Conservation (phyloP, 108 stramenopile genomes). For the Fragilariopsis cylindrus region DNA sequence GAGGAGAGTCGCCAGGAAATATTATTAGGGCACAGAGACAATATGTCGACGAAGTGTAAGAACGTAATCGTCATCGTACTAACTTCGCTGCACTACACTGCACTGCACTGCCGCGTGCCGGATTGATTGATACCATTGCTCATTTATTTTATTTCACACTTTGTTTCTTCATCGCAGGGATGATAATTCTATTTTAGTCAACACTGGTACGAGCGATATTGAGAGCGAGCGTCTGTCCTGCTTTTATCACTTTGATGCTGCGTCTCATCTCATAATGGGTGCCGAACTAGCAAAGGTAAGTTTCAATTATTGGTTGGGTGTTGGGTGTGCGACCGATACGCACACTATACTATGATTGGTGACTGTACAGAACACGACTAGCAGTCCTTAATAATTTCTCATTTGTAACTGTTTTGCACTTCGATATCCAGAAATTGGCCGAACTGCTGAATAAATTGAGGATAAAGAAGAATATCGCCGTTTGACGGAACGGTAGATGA, state of each 20-base stretch:
- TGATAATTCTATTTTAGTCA: neutral
- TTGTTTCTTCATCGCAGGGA: neutral
- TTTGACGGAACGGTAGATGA: no score
- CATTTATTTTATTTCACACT: no score
- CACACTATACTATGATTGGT: no score
- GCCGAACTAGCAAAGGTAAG: neutral
- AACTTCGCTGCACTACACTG: neutral
- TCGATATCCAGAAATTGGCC: no score
- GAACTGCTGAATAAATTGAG: no score
- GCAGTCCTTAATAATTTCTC: no score
- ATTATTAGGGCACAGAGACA: neutral
- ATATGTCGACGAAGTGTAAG: slow-evolving; percentile 1
- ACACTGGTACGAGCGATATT: slow-evolving; percentile 3
- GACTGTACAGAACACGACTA: no score
- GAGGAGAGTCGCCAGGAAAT: neutral
- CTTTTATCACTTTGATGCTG: neutral
- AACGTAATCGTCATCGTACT: neutral
- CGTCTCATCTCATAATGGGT: slow-evolving; percentile 1
- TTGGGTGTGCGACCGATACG: no score
- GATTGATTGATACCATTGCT: no score
- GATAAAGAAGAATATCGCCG: no score
- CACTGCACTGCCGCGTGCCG: neutral
- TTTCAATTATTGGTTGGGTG: no score
- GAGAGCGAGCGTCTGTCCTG: neutral
- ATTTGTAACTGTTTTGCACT: no score